Percentiles rank a stretch among this genome's conserved stretches.
These are phyloP conservation scores for Trypanosoma mega DNA, from an alignment of 208 protist genomes.

Conservation along the genomic window DNA sequence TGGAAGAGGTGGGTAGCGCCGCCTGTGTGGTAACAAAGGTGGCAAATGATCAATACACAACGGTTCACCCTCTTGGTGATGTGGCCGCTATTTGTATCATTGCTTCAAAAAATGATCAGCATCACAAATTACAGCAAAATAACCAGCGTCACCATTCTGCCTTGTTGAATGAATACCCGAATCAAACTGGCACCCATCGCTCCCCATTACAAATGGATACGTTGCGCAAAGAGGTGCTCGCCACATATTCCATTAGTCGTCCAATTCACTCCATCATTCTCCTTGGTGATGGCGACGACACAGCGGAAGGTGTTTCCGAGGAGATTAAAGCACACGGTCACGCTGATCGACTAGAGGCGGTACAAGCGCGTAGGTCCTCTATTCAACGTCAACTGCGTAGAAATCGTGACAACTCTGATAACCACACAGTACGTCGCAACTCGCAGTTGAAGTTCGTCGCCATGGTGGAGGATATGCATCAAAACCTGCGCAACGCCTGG, in stretches of 20 bases:
- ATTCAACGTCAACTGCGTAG: neutral
- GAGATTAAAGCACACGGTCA: neutral
- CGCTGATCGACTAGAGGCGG: neutral
- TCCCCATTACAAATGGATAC: neutral
- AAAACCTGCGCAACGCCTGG: conserved; percentile 59
- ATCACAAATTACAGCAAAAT: too few species aligned
- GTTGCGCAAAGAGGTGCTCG: neutral
- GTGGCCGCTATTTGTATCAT: too few species aligned
- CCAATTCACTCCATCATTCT: conserved; percentile 4
- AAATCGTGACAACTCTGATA: neutral
- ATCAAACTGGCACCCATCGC: neutral
- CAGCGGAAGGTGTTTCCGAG: too few species aligned
- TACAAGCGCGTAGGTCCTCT: neutral
- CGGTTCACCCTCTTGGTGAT: too few species aligned
- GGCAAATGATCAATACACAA: too few species aligned
- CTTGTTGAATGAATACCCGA: too few species aligned
- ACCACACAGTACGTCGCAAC: neutral
- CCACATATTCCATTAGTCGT: neutral
- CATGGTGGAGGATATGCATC: conserved; percentile 42
- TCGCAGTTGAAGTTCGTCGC: conserved; percentile 37
- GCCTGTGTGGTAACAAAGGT: too few species aligned
- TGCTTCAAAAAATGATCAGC: too few species aligned
- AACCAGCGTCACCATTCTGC: too few species aligned
- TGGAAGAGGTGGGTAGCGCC: too few species aligned
- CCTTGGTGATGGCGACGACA: neutral